Base-by-base conservation (phyloP, 805 yeast genomes). In the Metschnikowia picachoensis region DNA sequence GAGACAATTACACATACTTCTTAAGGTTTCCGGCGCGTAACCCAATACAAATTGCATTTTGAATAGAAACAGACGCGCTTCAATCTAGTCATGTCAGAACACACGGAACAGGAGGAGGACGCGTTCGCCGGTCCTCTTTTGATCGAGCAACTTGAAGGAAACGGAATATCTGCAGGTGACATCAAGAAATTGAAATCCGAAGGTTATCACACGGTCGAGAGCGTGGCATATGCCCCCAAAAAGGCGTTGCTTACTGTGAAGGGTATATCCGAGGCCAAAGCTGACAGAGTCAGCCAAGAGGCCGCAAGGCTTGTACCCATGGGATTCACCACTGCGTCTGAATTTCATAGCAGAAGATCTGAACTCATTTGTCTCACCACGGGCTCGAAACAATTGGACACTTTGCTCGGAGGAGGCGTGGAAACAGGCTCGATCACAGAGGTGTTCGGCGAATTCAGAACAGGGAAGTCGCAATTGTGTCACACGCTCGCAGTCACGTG, bases 351-450 rank as follows among this genome's bases (percentile, higher is more conserved):
- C 58, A 78, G 97, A 58, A 77, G 98, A 58, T 82, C 92, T 5
- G 96, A 90, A 62, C 78, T 94, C 67, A 90, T 94, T 47, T 87
- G 97, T 60, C 72, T 94, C 45, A 91, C 98, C 1, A 92, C 99
- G 0, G 99, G 99, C 1, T 90, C 98, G 2, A 89, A 90, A 61
- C 92, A 89, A 59, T 73, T 94, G 37, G 99, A 94, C 64, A 89
- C 96, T 1, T 72, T 94, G 41, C 72, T 94, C 34, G 97, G 97
- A 9, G 99, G 99, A 44, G 99, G 99, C 35, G 79, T 94, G 42
- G 99, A 94, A 65, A 94, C 99, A 0, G 99, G 99, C 2, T 87
- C 96, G 2, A 85, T 94, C 53, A 94, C 99, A 1, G 99, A 94
- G 67, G 79, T 92, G 8, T 94, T 88, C 71, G 99, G 99, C 32